A percentile compares a stretch with the other conserved stretches of the same genome.
phyloP scores from a whole-genome alignment of 495 filamentous ascomycete genomes.

The Xylaria grammica region DNA sequence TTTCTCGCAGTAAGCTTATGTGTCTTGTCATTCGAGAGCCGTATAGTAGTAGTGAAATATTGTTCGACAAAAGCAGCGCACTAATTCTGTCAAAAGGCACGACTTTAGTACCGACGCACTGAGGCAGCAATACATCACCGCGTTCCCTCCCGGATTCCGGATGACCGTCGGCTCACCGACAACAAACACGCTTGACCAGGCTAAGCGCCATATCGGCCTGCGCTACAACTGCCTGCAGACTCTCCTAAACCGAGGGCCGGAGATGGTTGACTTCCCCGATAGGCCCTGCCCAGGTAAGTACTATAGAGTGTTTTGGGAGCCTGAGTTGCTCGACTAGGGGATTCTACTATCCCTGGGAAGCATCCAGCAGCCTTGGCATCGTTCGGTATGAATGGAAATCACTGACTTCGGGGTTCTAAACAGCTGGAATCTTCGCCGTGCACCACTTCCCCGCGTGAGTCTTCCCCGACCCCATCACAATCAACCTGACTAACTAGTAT shows the following conservation, averaged over 20 bases:
- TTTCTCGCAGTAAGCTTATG: slow-evolving; percentile 45
- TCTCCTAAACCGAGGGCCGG: slow-evolving; percentile 47
- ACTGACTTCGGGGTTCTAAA: not conserved
- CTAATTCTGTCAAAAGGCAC: slow-evolving; percentile 54
- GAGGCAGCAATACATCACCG: slow-evolving; percentile 47
- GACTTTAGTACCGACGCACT: slow-evolving; percentile 49
- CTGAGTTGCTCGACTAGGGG: too few relatives aligned
- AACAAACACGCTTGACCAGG: slow-evolving; percentile 35
- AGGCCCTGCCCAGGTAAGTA: slow-evolving; percentile 49
- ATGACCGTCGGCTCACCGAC: slow-evolving; percentile 58
- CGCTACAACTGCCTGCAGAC: slow-evolving; percentile 53
- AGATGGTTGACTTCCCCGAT: slow-evolving; percentile 53
- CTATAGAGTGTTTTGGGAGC: too few relatives aligned
- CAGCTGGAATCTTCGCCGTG: slow-evolving; percentile 46
- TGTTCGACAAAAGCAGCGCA: slow-evolving; percentile 50
- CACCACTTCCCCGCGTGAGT: slow-evolving; percentile 60
- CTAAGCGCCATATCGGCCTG: slow-evolving; percentile 46
- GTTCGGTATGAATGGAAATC: not conserved
- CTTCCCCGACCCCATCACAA: not conserved
- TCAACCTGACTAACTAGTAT: slow-evolving; percentile 8
- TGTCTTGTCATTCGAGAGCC: slow-evolving; percentile 17
- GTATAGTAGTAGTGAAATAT: slow-evolving; percentile 49
- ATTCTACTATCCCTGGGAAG: too few relatives aligned
- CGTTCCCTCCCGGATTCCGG: slow-evolving; percentile 58
- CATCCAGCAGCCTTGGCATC: too few relatives aligned